These are phyloP conservation scores for Heliosperma pusillum DNA, from an alignment of 148 eudicot genomes.

Conservation along the genomic window DNA sequence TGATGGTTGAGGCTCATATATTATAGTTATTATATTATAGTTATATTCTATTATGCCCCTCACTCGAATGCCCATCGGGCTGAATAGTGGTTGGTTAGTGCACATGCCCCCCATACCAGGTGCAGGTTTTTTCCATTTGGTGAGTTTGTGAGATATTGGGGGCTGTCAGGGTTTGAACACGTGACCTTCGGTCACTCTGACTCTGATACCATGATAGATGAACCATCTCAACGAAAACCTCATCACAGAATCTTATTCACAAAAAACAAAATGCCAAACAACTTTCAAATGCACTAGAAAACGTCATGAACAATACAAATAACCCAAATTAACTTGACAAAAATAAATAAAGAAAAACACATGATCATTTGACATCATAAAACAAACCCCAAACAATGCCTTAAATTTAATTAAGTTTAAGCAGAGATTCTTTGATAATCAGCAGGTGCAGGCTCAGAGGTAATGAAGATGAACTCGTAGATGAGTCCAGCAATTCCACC, in stretches of 20 bases:
- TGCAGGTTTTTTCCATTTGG: too few relatives aligned
- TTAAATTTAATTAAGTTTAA: background rate
- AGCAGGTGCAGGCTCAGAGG: constrained; percentile 20
- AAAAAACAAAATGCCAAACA: background rate
- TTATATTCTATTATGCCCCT: too few relatives aligned
- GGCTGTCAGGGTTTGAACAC: too few relatives aligned
- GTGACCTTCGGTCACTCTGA: too few relatives aligned
- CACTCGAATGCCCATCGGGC: too few relatives aligned
- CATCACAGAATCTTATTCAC: constrained; percentile 9
- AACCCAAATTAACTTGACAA: background rate
- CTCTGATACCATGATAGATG: too few relatives aligned
- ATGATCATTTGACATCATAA: background rate
- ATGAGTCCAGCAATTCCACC: constrained; percentile 47
- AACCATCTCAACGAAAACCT: too few relatives aligned
- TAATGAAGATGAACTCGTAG: constrained; percentile 46
- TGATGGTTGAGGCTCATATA: too few relatives aligned
- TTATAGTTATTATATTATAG: too few relatives aligned
- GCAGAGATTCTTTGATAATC: constrained; percentile 30
- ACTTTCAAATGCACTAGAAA: background rate
- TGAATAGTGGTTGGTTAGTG: too few relatives aligned
- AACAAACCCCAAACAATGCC: background rate
- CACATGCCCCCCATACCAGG: too few relatives aligned
- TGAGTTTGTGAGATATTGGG: too few relatives aligned
- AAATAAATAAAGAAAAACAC: background rate
- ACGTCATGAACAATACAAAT: background rate